Percentiles rank a stretch among this genome's conserved stretches.
phyloP scores from a whole-genome alignment of 2,329 filamentous ascomycete species.

The Trichoderma breve region DNA sequence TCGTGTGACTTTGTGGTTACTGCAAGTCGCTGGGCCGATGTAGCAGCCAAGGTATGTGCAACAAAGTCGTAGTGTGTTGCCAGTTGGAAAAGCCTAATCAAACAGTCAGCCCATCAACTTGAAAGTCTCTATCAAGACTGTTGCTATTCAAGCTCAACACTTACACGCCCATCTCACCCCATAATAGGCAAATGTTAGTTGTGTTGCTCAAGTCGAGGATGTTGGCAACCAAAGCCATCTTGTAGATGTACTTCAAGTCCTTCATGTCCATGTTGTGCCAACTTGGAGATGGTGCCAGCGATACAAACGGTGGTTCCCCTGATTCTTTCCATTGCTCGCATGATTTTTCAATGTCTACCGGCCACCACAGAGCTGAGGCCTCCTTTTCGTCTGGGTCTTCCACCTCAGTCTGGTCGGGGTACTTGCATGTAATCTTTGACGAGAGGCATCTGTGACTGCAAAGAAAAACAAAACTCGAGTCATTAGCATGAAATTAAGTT shows the following conservation, averaged over 20 bases:
- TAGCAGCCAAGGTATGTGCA: slow-evolving; percentile 10
- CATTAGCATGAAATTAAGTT: not conserved
- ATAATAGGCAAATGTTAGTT: slow-evolving; percentile 3
- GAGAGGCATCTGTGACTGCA: slow-evolving; percentile 5
- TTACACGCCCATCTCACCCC: slow-evolving; percentile 11
- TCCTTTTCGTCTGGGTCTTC: not conserved
- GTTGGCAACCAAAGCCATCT: slow-evolving; percentile 11
- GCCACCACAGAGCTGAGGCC: not conserved
- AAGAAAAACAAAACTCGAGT: not conserved
- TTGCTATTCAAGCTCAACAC: not conserved
- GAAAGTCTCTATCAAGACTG: not conserved
- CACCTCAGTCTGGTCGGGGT: not conserved
- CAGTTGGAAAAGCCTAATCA: slow-evolving; percentile 1
- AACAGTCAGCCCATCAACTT: not conserved
- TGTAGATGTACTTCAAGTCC: slow-evolving; percentile 8
- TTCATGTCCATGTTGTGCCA: slow-evolving; percentile 12
- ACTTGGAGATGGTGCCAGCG: not conserved
- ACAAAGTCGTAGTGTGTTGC: slow-evolving; percentile 12
- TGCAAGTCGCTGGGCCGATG: slow-evolving; percentile 7
- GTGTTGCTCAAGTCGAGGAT: slow-evolving; percentile 9
- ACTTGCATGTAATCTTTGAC: not conserved
- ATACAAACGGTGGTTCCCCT: not conserved
- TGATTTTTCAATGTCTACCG: not conserved
- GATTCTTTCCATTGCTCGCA: slow-evolving; percentile 4
- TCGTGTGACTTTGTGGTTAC: slow-evolving; percentile 8